phyloP scores from a whole-genome alignment of 805 yeast species.

The Alloascoidea hylecoeti region DNA sequence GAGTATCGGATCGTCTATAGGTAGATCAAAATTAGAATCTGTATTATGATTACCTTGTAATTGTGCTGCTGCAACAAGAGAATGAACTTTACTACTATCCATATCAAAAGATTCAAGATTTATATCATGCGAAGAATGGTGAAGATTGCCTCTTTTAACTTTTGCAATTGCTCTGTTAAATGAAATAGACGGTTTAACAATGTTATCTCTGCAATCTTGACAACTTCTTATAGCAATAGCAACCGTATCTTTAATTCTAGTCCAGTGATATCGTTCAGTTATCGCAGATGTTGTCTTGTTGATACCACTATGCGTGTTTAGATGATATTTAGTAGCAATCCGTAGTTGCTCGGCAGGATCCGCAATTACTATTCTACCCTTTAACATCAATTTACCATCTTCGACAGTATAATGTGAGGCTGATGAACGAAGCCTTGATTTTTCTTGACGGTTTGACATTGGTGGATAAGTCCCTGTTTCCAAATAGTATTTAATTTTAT shows the following conservation, averaged over 20 bases:
- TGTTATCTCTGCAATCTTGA: conserved; percentile 47
- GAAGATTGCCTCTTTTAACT: too few species aligned
- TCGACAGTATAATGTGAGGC: conserved; percentile 65
- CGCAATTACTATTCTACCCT: conserved; percentile 72
- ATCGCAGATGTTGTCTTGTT: conserved; percentile 73
- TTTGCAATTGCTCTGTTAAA: not conserved
- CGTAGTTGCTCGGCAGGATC: conserved; percentile 63
- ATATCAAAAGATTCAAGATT: too few species aligned
- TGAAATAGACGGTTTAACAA: conserved; percentile 3
- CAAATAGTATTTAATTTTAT: conserved; percentile 61
- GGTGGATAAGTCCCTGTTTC: conserved; percentile 83
- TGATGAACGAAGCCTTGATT: conserved; percentile 67
- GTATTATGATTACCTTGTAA: not conserved
- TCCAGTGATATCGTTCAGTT: conserved; percentile 81
- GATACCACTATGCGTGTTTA: conserved; percentile 68
- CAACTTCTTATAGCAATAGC: conserved; percentile 68
- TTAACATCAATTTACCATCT: conserved; percentile 61
- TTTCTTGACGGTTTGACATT: conserved; percentile 67
- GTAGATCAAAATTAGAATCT: not conserved
- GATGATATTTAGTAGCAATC: conserved; percentile 60
- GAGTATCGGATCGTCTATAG: conserved; percentile 20
- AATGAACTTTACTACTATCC: not conserved
- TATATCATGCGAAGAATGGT: too few species aligned
- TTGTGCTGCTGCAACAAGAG: conserved; percentile 5
- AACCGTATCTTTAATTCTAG: conserved; percentile 79